Evolutionary conservation across 2,329 filamentous ascomycete species (phyloP), one percentile per base, ranked within the genome.

Genomic region (Diplocarpon mali): DNA sequence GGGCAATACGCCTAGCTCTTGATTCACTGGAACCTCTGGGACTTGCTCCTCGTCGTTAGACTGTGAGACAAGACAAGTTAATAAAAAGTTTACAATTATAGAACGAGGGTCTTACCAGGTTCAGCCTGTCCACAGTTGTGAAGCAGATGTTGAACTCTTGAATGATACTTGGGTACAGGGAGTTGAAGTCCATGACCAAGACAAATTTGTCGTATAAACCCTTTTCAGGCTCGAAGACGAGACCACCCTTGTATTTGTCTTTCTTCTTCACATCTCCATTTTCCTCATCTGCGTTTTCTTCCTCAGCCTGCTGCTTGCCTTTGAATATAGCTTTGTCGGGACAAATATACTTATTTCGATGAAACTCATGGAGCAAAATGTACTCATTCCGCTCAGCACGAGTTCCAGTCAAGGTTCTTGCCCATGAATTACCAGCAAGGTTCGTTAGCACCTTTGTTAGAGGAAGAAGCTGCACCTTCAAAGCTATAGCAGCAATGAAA

Each of bases 101-200:
- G n/a, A 14, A 10, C 14, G 24, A 10, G 17, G 15, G 17, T 65
- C 79, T 69, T 74, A 87, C 83, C 56, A 82, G 67, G 49, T 76
- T 70, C 34, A 76, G 71, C 56, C 92, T 75, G 50, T 96, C 85
- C 6, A 98, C 88, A 0, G 93, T 98, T 2, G 92, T 98, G 66
- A 98, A 98, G 70, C 93, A 98, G 56, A 98, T 98, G 66, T 98
- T 98, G 69, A 81, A 98, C 72, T 98, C 93, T 61, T 98, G 93
- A 50, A 98, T 98, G 60, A 98, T 96, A 95, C 96, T 95, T 28
- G 92, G 92, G 59, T 98, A 98, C 50, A 98, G 72, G 57, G 89
- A 95, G 74, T 98, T 98, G 72, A 98, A 98, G 71, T 98, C 92
- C 93, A 98, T 98, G 65, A 98, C 93, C 45, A 98, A 76, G 43